Base-by-base conservation (phyloP, 768 basidiomycete genomes). In the Termitomyces sp. region DNA sequence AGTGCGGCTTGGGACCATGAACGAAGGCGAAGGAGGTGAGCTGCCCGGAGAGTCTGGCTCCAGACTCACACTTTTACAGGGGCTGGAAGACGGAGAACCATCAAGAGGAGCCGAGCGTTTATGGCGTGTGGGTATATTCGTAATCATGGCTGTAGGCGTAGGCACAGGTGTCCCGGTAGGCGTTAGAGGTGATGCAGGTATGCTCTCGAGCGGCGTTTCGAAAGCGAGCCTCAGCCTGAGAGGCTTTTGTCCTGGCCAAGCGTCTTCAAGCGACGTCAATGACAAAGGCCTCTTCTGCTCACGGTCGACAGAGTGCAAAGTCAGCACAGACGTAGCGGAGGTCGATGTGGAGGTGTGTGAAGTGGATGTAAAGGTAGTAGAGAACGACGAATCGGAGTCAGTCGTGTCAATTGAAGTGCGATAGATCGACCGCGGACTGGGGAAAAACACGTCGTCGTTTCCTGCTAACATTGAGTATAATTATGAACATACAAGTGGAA, bases 1-100 rank as follows among this genome's bases (percentile, higher is more conserved):
- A 7, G 79, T 75, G 2, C 77, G 71, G 44, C 77, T 73, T 15
- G 78, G 71, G 38, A 80, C 72, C 22, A 61, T 61, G 64, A 79
- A 76, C 1, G 65, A 62, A 5, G 74, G 72, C 32, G 66, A 51
- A 4, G 65, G 59, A n/a, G 73, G 65, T 28, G 73, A 70, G 30
- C 54, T 40, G 22, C 58, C 49, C 8, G 65, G 44, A n/a, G 65
- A 51, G 53, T 64, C 48, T 11, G 57, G 58, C 21, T 45, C 35
- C 17, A 28, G 17, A 28, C 11, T n/a, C 17, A 14, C 22, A 38
- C 12, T 7, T 21, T 30, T n/a, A 32, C 2, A 35, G 11, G 41
- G 12, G 43, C 34, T 43, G 19, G 34, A 30, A 21, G 51, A 42
- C 7, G 48, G 34, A 42, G 48, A 49, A 17, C 42, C 42, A 42